Conservation (phyloP, 257 asterid species). For the Solanum verrucosum region DNA sequence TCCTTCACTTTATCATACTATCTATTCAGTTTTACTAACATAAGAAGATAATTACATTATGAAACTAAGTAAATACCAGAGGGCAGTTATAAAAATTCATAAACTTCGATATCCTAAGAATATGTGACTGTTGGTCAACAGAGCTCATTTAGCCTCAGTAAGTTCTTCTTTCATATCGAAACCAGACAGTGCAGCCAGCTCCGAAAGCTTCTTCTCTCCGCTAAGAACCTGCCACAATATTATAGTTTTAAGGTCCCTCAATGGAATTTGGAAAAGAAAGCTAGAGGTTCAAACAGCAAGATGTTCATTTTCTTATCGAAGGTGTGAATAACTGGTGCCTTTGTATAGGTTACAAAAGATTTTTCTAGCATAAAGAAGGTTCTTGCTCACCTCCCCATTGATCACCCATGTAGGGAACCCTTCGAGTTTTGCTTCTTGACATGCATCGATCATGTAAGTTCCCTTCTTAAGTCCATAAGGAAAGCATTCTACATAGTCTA, state of each 20-base stretch:
- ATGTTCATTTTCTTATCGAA: background rate
- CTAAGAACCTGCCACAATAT: slow-evolving; percentile 48
- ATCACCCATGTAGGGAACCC: slow-evolving; percentile 84
- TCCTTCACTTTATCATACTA: background rate
- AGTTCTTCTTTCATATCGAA: slow-evolving; percentile 52
- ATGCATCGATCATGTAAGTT: slow-evolving; percentile 54
- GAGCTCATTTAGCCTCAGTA: slow-evolving; percentile 26
- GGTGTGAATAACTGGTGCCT: background rate
- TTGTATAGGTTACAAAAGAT: background rate
- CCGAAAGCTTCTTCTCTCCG: slow-evolving; percentile 57
- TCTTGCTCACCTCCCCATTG: slow-evolving; percentile 55
- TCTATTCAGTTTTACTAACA: background rate
- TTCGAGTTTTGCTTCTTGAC: slow-evolving; percentile 44
- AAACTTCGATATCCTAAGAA: background rate
- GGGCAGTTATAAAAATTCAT: background rate
- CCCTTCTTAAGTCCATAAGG: slow-evolving; percentile 70
- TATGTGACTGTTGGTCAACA: background rate
- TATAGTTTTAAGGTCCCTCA: background rate
- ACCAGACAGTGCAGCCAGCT: slow-evolving; percentile 73
- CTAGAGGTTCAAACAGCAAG: background rate
- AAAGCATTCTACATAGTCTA: slow-evolving; percentile 83
- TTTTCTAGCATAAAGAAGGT: background rate
- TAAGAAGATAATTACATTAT: background rate
- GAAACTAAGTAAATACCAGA: background rate
- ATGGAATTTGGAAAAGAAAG: background rate